Conservation (phyloP, 2,329 filamentous ascomycete species). For the Aureobasidium musti region DNA sequence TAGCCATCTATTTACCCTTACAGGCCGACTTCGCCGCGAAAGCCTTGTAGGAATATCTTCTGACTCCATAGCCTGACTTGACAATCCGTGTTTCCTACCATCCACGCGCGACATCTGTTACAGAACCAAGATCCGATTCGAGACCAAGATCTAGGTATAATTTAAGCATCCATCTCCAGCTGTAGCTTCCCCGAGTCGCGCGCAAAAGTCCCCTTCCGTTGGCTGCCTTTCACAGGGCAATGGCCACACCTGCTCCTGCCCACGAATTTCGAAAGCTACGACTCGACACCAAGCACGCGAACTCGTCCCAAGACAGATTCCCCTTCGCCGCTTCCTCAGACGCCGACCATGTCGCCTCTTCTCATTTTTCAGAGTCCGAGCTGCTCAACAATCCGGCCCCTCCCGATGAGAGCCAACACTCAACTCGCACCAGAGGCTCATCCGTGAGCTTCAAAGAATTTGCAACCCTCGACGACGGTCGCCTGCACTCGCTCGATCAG, state of each 20-base stretch:
- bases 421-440: slow-evolving; percentile 37
- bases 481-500: slow-evolving; percentile 43
- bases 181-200: not conserved
- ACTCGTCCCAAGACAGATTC: slow-evolving; percentile 5
- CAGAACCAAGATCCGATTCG: not conserved
- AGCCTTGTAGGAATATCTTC: slow-evolving; percentile 7
- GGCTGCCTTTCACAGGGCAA: slow-evolving; percentile 15
- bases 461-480: slow-evolving; percentile 46
- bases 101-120: not conserved
- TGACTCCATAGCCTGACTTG: not conserved
- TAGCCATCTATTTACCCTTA: slow-evolving; percentile 3
- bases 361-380: slow-evolving; percentile 11
- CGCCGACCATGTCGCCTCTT: slow-evolving; percentile 26
- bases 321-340: slow-evolving; percentile 18
- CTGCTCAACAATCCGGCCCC: slow-evolving; percentile 4
- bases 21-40: not conserved
- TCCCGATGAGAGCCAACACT: slow-evolving; percentile 5
- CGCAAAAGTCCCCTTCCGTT: not conserved
- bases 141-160: not conserved
- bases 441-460: slow-evolving; percentile 48
- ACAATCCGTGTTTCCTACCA: not conserved
- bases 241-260: slow-evolving; percentile 24
- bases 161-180: not conserved
- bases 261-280: slow-evolving; percentile 26
- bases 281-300: slow-evolving; percentile 18